A percentile compares a stretch with the other conserved stretches of the same genome.
Evolutionary conservation across 1,139 yeast genomes (phyloP).

Genomic region (Kurtzmaniella quercitrusa): DNA sequence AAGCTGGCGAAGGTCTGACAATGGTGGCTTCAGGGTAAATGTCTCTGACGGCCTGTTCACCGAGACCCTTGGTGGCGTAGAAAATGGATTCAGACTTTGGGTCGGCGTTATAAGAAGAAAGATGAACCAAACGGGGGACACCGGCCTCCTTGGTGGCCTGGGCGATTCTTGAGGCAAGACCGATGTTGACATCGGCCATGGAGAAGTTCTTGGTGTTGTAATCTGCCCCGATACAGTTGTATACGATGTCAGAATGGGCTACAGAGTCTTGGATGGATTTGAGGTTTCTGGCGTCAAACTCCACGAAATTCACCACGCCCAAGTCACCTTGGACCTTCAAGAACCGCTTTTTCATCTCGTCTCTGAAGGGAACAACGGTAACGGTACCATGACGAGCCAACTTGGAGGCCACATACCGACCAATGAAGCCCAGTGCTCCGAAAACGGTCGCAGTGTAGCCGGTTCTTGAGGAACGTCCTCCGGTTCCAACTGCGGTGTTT

Average conservation of each 20-base stretch:
- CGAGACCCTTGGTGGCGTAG: conserved; percentile 77
- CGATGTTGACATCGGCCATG: conserved; percentile 82
- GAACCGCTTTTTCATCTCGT: conserved; percentile 74
- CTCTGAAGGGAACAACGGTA: conserved; percentile 75
- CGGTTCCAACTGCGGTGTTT: conserved; percentile 62
- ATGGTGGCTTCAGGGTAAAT: conserved; percentile 73
- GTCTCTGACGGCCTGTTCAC: conserved; percentile 67
- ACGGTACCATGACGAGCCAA: conserved; percentile 80
- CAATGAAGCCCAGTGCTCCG: conserved; percentile 79
- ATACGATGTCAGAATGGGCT: conserved; percentile 78
- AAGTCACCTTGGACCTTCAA: conserved; percentile 82
- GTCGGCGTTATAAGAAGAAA: conserved; percentile 76
- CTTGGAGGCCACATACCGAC: conserved; percentile 67
- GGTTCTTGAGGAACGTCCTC: conserved; percentile 86
- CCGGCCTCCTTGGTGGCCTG: conserved; percentile 68
- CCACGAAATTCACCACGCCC: conserved; percentile 83
- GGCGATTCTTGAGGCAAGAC: conserved; percentile 73
- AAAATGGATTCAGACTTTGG: conserved; percentile 64
- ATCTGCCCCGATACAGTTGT: conserved; percentile 76
- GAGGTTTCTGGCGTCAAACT: conserved; percentile 76
- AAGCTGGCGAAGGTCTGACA: conserved; percentile 83
- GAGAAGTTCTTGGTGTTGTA: conserved; percentile 74
- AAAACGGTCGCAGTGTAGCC: conserved; percentile 89
- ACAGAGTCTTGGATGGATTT: conserved; percentile 75
- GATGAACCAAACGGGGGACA: conserved; percentile 74